Percentiles rank a stretch among this genome's conserved stretches.
Conservation (phyloP, 2,329 filamentous ascomycete species). For the Corinectria fuckeliana region DNA sequence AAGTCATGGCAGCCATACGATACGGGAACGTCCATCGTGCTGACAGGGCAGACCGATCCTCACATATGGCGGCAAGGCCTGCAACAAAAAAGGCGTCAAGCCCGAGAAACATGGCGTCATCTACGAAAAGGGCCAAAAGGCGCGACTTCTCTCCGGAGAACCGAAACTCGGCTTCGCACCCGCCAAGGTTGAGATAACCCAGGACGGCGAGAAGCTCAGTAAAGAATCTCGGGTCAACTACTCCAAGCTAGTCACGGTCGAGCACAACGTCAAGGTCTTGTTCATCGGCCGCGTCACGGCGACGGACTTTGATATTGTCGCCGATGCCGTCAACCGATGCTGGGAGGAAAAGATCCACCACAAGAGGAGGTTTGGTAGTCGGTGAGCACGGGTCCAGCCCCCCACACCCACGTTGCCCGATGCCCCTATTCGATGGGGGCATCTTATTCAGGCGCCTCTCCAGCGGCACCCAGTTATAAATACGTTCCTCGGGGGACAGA, state of each 20-base stretch:
- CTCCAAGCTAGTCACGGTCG: constrained; percentile 61
- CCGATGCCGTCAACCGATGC: constrained; percentile 55
- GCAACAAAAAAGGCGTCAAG: constrained; percentile 60
- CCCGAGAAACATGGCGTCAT: constrained; percentile 61
- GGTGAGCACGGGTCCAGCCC: constrained; percentile 19
- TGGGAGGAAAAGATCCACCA: constrained; percentile 55
- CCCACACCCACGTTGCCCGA: constrained; percentile 35
- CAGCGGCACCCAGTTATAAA: constrained; percentile 35
- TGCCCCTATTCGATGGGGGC: constrained; percentile 24
- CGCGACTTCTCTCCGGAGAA: constrained; percentile 48
- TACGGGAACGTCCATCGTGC: neutral
- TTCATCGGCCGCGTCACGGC: constrained; percentile 58
- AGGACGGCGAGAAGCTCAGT: constrained; percentile 53
- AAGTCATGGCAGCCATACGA: constrained; percentile 37
- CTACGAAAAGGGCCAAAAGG: constrained; percentile 44
- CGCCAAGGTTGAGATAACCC: constrained; percentile 52
- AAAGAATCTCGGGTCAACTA: constrained; percentile 64
- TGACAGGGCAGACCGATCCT: constrained; percentile 55
- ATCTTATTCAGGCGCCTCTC: constrained; percentile 29
- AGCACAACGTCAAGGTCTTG: constrained; percentile 64
- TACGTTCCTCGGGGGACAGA: constrained; percentile 40
- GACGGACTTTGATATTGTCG: constrained; percentile 50
- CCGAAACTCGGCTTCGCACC: constrained; percentile 56
- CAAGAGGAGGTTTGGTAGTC: constrained; percentile 34
- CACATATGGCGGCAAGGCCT: constrained; percentile 60